phyloP scores from a whole-genome alignment of 768 basidiomycete genomes.

The Suillus decipiens region DNA sequence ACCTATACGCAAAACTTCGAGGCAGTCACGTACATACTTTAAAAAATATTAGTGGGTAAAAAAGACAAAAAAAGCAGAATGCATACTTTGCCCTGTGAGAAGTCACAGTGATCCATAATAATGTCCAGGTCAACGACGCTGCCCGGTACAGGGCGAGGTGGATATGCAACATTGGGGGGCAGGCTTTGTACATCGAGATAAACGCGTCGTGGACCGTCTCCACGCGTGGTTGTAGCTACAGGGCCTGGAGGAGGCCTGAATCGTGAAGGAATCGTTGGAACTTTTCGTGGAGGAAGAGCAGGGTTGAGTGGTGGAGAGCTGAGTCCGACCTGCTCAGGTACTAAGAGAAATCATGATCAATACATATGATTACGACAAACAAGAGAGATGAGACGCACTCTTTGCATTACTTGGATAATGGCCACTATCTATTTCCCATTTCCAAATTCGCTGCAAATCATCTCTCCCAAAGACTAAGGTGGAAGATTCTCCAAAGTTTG shows the following conservation, averaged over 20 bases:
- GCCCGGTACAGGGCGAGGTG: slow-evolving; percentile 83
- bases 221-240: slow-evolving; percentile 59
- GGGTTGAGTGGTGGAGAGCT: slow-evolving; percentile 65
- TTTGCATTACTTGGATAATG: slow-evolving; percentile 86
- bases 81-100: slow-evolving; percentile 70
- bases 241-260: slow-evolving; percentile 48
- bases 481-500: slow-evolving; percentile 57
- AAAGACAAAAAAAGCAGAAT: slow-evolving; percentile 1
- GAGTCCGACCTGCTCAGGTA: slow-evolving; percentile 70
- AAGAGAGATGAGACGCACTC: slow-evolving; percentile 51
- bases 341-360: slow-evolving; percentile 37
- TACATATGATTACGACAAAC: background rate
- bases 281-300: slow-evolving; percentile 61
- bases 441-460: slow-evolving; percentile 90
- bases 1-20: slow-evolving; percentile 92
- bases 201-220: slow-evolving; percentile 74
- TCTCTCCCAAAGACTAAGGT: slow-evolving; percentile 76
- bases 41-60: slow-evolving; percentile 5
- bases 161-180: slow-evolving; percentile 71
- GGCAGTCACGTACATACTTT: slow-evolving; percentile 96
- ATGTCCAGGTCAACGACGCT: slow-evolving; percentile 87
- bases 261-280: slow-evolving; percentile 46
- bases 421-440: slow-evolving; percentile 92
- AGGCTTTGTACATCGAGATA: slow-evolving; percentile 72
- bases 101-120: slow-evolving; percentile 93